Percentiles rank a stretch among this genome's conserved stretches.
These are phyloP conservation scores for Ophiostoma piceae DNA, from an alignment of 2,329 filamentous ascomycete species.

Conservation along the genomic window DNA sequence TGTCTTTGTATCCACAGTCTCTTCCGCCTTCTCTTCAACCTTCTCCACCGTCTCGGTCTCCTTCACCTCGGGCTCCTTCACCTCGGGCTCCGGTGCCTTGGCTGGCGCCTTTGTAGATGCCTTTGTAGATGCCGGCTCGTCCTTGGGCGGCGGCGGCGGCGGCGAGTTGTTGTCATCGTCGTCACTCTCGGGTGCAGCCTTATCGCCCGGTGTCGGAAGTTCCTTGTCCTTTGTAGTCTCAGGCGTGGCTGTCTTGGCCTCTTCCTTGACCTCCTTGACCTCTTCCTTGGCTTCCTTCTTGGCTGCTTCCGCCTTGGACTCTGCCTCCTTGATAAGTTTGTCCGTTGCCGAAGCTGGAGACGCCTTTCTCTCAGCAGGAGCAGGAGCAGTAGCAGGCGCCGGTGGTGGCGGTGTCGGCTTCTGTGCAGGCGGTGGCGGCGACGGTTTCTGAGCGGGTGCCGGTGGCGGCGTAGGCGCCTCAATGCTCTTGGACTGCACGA, in stretches of 20 bases:
- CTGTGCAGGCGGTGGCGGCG: not conserved
- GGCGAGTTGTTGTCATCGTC: not conserved
- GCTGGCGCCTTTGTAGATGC: not conserved
- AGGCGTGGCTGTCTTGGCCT: not conserved
- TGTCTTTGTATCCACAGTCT: not conserved
- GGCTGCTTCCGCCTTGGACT: not conserved
- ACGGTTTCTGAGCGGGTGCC: not conserved
- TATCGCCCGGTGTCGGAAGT: not conserved
- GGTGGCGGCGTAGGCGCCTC: constrained; percentile 26
- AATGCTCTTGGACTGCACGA: constrained; percentile 57
- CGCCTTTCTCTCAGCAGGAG: not conserved
- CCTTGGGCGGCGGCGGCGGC: constrained; percentile 17
- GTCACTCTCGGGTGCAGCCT: constrained; percentile 9
- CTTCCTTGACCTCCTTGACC: not conserved
- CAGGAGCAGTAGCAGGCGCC: not conserved
- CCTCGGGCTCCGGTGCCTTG: not conserved
- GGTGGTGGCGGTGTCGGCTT: not conserved
- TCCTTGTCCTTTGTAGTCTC: not conserved
- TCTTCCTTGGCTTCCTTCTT: not conserved
- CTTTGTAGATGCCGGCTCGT: not conserved
- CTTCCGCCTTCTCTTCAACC: not conserved
- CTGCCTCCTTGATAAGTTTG: constrained; percentile 11
- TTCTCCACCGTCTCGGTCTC: not conserved
- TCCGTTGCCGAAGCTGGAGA: not conserved
- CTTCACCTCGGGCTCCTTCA: not conserved